These are phyloP conservation scores for Trametes villosa DNA, from an alignment of 768 basidiomycete genomes.

Conservation along the genomic window DNA sequence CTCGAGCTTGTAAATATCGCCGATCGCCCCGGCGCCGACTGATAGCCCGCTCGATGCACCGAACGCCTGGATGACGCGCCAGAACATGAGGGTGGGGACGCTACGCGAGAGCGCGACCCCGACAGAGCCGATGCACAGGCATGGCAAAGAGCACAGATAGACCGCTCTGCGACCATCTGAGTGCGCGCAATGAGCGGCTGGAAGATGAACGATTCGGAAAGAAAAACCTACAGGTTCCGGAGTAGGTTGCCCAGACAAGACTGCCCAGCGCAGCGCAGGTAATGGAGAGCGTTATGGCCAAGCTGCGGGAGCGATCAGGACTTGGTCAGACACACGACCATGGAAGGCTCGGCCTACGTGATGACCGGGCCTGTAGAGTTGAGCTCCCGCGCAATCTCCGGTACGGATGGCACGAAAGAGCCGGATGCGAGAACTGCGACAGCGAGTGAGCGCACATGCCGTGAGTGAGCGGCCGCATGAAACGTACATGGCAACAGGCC, in stretches of 20 bases:
- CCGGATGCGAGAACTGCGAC: slow-evolving; percentile 69
- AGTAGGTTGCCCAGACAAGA: slow-evolving; percentile 57
- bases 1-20: slow-evolving; percentile 68
- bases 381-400: slow-evolving; percentile 71
- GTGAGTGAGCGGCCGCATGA: neutral
- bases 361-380: slow-evolving; percentile 58
- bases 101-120: slow-evolving; percentile 55
- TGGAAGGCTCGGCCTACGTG: slow-evolving; percentile 43
- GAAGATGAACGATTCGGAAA: too few relatives aligned
- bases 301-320: slow-evolving; percentile 31
- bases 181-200: slow-evolving; percentile 14
- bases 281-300: slow-evolving; percentile 59
- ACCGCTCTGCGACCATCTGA: slow-evolving; percentile 69
- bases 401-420: slow-evolving; percentile 75
- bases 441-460: slow-evolving; percentile 39
- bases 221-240: slow-evolving; percentile 48
- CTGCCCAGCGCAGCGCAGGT: slow-evolving; percentile 50
- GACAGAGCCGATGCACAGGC: slow-evolving; percentile 60
- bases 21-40: slow-evolving; percentile 62
- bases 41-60: slow-evolving; percentile 61
- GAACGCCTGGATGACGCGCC: slow-evolving; percentile 67
- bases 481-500: slow-evolving; percentile 66
- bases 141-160: slow-evolving; percentile 62
- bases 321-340: neutral
- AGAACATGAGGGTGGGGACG: slow-evolving; percentile 55